Percentiles rank a stretch among this genome's conserved stretches.
Conservation (phyloP, 2,329 filamentous ascomycete species). For the Pezicula carpinea region DNA sequence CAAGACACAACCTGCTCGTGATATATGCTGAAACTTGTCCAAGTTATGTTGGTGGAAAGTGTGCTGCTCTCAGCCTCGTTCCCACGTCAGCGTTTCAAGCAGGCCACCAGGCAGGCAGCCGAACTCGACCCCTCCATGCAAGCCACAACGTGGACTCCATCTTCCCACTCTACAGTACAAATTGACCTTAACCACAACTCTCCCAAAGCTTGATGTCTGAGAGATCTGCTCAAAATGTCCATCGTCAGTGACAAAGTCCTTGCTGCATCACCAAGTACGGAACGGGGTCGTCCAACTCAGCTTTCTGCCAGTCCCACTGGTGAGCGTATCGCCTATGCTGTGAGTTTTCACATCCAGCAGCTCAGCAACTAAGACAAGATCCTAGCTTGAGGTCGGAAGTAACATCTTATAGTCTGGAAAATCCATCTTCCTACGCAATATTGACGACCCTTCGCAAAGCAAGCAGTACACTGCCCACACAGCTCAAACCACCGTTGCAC, state of each 20-base stretch:
- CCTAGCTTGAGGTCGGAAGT: background rate
- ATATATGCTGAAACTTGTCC: background rate
- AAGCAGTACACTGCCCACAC: constrained; percentile 94
- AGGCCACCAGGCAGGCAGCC: too few relatives aligned
- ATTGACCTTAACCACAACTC: background rate
- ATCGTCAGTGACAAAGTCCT: constrained; percentile 66
- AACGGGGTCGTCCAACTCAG: constrained; percentile 81
- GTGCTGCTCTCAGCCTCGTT: constrained; percentile 7
- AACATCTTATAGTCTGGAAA: constrained; percentile 68
- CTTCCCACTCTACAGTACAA: too few relatives aligned
- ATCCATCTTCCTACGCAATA: constrained; percentile 91
- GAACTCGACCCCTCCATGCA: background rate
- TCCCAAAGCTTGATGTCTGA: background rate
- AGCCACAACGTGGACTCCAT: background rate
- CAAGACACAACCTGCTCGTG: background rate
- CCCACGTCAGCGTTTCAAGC: constrained; percentile 7
- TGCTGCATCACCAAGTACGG: constrained; percentile 78
- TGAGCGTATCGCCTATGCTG: constrained; percentile 87
- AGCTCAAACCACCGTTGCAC: constrained; percentile 81
- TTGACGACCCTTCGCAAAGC: constrained; percentile 79
- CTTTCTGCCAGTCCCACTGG: constrained; percentile 86
- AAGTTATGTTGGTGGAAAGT: background rate
- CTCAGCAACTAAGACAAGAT: background rate
- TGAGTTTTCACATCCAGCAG: constrained; percentile 42
- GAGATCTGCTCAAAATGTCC: constrained; percentile 30